Conservation (phyloP, 164 flowering plant species). For the grape (Vitis vinifera) region DNA sequence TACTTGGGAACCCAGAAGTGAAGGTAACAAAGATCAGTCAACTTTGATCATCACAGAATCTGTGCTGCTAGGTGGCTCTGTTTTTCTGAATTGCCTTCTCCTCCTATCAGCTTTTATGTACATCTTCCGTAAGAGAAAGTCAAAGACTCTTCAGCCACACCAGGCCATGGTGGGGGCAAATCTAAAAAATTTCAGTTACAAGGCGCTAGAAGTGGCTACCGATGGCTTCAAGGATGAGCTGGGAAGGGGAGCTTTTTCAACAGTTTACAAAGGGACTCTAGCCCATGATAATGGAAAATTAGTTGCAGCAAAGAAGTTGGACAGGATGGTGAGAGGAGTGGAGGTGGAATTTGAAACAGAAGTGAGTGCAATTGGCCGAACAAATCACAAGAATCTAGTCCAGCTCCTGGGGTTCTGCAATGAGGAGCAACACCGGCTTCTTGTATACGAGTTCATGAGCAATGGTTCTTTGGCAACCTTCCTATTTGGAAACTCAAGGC, state of each 20-base stretch:
- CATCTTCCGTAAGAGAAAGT: not conserved
- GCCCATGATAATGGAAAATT: not conserved
- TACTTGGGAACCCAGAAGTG: not conserved
- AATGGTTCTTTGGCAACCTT: constrained; percentile 19
- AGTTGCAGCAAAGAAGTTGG: constrained; percentile 29
- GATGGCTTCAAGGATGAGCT: constrained; percentile 26
- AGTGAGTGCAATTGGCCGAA: constrained; percentile 21
- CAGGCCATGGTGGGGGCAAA: not conserved
- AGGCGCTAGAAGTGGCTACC: constrained; percentile 21
- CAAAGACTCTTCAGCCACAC: not conserved
- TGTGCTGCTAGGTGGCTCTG: constrained; percentile 25
- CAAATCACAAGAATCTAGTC: constrained; percentile 29
- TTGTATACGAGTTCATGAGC: constrained; percentile 22
- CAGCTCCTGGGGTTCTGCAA: constrained; percentile 29
- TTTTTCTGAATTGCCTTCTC: constrained; percentile 13
- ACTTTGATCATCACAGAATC: constrained; percentile 9
- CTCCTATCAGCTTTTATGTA: not conserved
- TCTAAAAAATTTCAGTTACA: constrained; percentile 10
- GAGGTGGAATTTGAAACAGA: constrained; percentile 33
- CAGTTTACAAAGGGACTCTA: constrained; percentile 23
- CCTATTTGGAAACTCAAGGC: constrained; percentile 13
- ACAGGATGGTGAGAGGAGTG: constrained; percentile 9
- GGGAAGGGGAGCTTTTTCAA: constrained; percentile 29
- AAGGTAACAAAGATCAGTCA: not conserved
- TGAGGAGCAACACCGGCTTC: constrained; percentile 22